Conservation (phyloP, 2,329 filamentous ascomycete species). For the Cryphonectria parasitica region DNA sequence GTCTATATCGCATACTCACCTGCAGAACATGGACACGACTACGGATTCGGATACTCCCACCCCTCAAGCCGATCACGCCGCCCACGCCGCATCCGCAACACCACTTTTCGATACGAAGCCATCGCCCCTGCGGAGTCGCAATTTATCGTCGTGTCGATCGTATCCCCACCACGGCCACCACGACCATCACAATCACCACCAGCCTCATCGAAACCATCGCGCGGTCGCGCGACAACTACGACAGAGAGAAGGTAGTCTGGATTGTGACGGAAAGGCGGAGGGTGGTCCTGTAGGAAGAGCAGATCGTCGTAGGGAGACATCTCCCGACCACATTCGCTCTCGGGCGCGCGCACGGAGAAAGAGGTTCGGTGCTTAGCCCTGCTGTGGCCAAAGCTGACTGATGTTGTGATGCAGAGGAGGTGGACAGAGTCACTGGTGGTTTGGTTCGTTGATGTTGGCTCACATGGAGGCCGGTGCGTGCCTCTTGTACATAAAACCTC, state of each 20-base stretch:
- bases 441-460: neutral
- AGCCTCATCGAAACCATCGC: constrained; percentile 20
- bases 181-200: constrained; percentile 16
- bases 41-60: constrained; percentile 50
- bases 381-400: neutral
- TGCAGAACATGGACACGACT: constrained; percentile 40
- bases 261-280: constrained; percentile 16
- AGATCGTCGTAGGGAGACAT: constrained; percentile 16
- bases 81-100: constrained; percentile 32
- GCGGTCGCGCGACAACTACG: constrained; percentile 21
- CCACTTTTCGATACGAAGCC: constrained; percentile 43
- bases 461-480: neutral
- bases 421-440: neutral
- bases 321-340: constrained; percentile 7
- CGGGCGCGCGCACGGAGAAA: constrained; percentile 14
- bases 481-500: constrained; percentile 9
- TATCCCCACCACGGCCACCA: constrained; percentile 28
- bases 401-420: constrained; percentile 41
- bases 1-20: constrained; percentile 44
- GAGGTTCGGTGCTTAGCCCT: constrained; percentile 11
- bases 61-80: constrained; percentile 43
- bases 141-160: constrained; percentile 28
- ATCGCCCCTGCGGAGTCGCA: constrained; percentile 26
- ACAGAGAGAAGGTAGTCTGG: constrained; percentile 13
- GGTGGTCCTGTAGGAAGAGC: constrained; percentile 6